These are phyloP conservation scores for Myxozyma neotropica DNA, from an alignment of 805 yeast species.

Conservation along the genomic window DNA sequence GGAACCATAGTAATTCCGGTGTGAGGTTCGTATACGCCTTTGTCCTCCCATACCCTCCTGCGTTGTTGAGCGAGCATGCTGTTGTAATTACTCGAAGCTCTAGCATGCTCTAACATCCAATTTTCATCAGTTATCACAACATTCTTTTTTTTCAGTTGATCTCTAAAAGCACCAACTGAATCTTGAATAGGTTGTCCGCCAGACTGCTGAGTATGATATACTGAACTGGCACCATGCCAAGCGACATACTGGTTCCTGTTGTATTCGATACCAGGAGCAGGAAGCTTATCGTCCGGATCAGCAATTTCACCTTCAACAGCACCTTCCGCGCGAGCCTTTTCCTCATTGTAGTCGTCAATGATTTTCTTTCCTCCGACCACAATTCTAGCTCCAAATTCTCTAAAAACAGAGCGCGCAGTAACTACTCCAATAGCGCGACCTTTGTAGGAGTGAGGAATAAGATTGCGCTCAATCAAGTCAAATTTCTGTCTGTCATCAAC, in stretches of 20 bases:
- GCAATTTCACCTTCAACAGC: constrained; percentile 72
- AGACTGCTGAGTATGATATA: constrained; percentile 44
- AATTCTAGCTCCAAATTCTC: constrained; percentile 89
- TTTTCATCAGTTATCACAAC: constrained; percentile 59
- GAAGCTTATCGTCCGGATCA: constrained; percentile 59
- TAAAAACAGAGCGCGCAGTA: constrained; percentile 83
- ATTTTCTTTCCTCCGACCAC: constrained; percentile 78
- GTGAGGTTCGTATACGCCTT: constrained; percentile 76
- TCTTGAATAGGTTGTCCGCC: constrained; percentile 23
- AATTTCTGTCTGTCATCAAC: constrained; percentile 76
- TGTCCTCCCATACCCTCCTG: constrained; percentile 47
- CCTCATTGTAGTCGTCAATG: constrained; percentile 86
- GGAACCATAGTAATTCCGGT: constrained; percentile 84
- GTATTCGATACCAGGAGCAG: constrained; percentile 49
- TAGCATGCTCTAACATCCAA: constrained; percentile 84
- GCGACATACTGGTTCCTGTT: constrained; percentile 56
- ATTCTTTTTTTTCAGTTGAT: constrained; percentile 37
- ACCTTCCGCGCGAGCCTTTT: constrained; percentile 54
- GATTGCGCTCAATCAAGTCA: constrained; percentile 76
- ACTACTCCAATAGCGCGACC: constrained; percentile 88
- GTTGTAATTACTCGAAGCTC: constrained; percentile 75
- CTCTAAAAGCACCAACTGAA: constrained; percentile 13
- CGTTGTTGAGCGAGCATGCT: constrained; percentile 61
- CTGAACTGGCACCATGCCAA: constrained; percentile 54
- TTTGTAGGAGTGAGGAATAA: constrained; percentile 86